Percentiles rank a stretch among this genome's conserved stretches.
These are phyloP conservation scores for Ganoderma multipileum DNA, from an alignment of 1,284 basidiomycete species.

Conservation along the genomic window DNA sequence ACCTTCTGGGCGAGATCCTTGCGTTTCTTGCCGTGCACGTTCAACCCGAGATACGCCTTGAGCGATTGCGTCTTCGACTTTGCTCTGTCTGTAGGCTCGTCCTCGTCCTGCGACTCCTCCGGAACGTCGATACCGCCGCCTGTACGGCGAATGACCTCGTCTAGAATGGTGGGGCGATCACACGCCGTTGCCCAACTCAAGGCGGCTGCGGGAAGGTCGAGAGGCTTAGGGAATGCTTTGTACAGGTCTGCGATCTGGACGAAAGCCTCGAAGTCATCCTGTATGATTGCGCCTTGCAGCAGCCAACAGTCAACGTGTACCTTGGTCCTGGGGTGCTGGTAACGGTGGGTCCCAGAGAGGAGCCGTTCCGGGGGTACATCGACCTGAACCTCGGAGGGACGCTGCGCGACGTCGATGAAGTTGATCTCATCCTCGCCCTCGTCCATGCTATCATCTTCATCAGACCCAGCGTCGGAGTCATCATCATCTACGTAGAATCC, in stretches of 20 bases:
- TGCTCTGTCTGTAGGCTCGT: constrained; percentile 32
- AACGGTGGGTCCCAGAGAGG: constrained; percentile 35
- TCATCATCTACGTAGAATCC: constrained; percentile 20
- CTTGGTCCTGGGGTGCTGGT: constrained; percentile 24
- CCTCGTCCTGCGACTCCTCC: constrained; percentile 32
- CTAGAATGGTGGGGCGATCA: constrained; percentile 56
- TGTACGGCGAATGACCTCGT: constrained; percentile 59
- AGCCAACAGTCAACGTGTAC: constrained; percentile 16
- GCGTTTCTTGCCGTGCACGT: constrained; percentile 66
- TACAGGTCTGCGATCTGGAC: constrained; percentile 52
- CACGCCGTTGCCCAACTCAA: constrained; percentile 40
- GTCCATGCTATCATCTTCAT: constrained; percentile 41
- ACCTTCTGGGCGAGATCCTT: constrained; percentile 55
- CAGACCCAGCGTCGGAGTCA: constrained; percentile 41
- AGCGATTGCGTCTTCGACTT: constrained; percentile 41
- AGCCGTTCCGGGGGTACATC: constrained; percentile 46
- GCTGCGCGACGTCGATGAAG: constrained; percentile 59
- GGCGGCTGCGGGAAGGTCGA: constrained; percentile 20
- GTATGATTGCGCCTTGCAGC: constrained; percentile 46
- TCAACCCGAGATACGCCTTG: constrained; percentile 60
- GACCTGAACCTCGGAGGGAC: constrained; percentile 50
- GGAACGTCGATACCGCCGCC: constrained; percentile 51
- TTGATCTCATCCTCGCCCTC: constrained; percentile 44
- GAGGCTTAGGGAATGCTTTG: constrained; percentile 36
- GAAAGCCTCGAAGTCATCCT: constrained; percentile 59